Conservation (phyloP, 2,329 filamentous ascomycete species). For the Verticillium tricorpus region DNA sequence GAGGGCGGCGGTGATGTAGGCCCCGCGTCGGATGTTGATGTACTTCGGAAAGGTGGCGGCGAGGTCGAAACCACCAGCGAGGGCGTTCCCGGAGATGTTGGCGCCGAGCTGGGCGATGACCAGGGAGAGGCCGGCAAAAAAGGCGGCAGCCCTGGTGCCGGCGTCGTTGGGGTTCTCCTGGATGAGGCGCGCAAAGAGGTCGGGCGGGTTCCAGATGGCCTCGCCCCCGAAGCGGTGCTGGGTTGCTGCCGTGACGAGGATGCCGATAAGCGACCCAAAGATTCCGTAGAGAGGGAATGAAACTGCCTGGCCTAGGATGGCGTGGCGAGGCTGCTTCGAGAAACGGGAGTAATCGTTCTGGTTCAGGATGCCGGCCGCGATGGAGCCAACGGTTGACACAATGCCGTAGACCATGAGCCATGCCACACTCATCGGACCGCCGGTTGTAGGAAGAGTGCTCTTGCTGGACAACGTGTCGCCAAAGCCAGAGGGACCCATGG, state of each 20-base stretch:
- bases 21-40: constrained; percentile 33
- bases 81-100: constrained; percentile 30
- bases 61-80: constrained; percentile 34
- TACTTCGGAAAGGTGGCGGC: constrained; percentile 30
- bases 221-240: constrained; percentile 28
- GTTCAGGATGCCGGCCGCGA: constrained; percentile 32
- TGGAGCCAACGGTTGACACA: constrained; percentile 31
- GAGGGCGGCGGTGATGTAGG: constrained; percentile 29
- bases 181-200: constrained; percentile 26
- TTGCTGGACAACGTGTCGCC: constrained; percentile 25
- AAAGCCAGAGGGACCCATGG: constrained; percentile 35
- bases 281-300: constrained; percentile 31
- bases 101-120: constrained; percentile 31
- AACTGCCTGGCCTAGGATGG: constrained; percentile 28
- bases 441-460: constrained; percentile 17
- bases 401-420: constrained; percentile 33
- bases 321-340: constrained; percentile 23
- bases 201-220: constrained; percentile 32
- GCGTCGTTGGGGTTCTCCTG: constrained; percentile 20
- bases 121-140: constrained; percentile 32
- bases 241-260: constrained; percentile 34
- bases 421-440: constrained; percentile 23
- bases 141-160: constrained; percentile 29
- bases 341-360: constrained; percentile 34
- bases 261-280: constrained; percentile 30